phyloP scores from a whole-genome alignment of 2,329 filamentous ascomycete genomes.

The Zarea fungicola region DNA sequence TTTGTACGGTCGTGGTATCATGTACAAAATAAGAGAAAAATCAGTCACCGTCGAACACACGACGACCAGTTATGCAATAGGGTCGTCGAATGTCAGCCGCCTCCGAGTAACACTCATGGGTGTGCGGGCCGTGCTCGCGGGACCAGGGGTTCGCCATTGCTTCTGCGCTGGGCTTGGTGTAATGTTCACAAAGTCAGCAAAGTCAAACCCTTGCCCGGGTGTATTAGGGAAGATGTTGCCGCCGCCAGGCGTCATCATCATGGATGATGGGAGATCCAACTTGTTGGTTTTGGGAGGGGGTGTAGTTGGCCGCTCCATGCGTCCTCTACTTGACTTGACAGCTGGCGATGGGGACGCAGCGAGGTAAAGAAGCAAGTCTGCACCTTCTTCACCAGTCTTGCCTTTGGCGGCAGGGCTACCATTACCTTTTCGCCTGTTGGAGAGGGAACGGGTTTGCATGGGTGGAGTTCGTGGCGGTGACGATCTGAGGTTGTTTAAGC shows the following conservation, averaged over 20 bases:
- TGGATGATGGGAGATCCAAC: conserved; percentile 69
- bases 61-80: conserved; percentile 41
- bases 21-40: conserved; percentile 18
- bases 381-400: conserved; percentile 71
- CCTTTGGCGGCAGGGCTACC: conserved; percentile 39
- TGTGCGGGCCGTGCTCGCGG: conserved; percentile 45
- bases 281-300: conserved; percentile 64
- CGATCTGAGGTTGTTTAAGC: conserved; percentile 57
- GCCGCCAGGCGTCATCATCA: conserved; percentile 81
- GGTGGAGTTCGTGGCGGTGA: conserved; percentile 85
- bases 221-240: conserved; percentile 68
- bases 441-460: conserved; percentile 49
- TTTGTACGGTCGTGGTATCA: conserved; percentile 33
- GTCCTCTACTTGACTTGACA: conserved; percentile 47
- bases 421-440: conserved; percentile 44
- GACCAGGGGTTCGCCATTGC: conserved; percentile 75
- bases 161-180: conserved; percentile 92
- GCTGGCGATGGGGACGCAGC: conserved; percentile 88
- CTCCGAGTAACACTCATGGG: conserved; percentile 65
- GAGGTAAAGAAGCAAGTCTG: conserved; percentile 75
- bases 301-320: conserved; percentile 69
- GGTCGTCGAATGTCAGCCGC: conserved; percentile 75
- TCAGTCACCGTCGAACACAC: not conserved
- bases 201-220: conserved; percentile 80
- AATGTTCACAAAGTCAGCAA: conserved; percentile 95